Evolutionary conservation across 83 land plant species (phyloP), one percentile per base, ranked within the genome.

Genomic region (Thuja plicata): DNA sequence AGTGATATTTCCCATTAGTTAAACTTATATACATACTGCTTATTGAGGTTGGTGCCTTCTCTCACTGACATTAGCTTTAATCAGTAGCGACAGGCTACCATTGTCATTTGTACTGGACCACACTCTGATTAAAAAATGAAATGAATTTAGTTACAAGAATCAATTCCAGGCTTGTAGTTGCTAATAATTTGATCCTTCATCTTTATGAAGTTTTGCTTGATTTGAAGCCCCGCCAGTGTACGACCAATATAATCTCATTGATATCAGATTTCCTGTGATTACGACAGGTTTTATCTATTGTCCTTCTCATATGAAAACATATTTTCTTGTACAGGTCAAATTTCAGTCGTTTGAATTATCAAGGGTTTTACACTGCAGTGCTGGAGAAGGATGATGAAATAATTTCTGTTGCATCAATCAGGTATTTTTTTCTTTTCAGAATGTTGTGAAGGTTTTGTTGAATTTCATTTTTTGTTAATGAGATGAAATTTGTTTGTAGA

Each of bases 311-410:
- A 43, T 43, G 46, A 35, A 46, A 37, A 8, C 34, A 52, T 3
- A 46, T 85, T 48, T 21, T 86, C 46, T 87, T 60, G 77, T 90
- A 30, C 92, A 97, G 99, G 89, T 97, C 98, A 78, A 97, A 96
- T 48, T 92, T 97, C 84, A 93, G 85, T 52, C 91, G 99, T 45
- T 88, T 99, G 62, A 94, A 99, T 87, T 99, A 89, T 89, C 87
- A 91, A 88, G 99, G 99, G 5, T 99, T 99, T 87, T 95, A 92
- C 89, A 96, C 99, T 80, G 86, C 94, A 43, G 88, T 97, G 40
- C 88, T 99, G 74, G 99, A 96, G 88, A 96, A 89, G 84, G 98
- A 90, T 60, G 99, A 99, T 88, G 99, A 99, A 87, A 82, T 99
- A 48, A 96, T 96, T 19, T 93, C 95, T 84, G 98, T 93, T 38